phyloP scores from a whole-genome alignment of 768 basidiomycete genomes.

The Podaxis pistillaris region DNA sequence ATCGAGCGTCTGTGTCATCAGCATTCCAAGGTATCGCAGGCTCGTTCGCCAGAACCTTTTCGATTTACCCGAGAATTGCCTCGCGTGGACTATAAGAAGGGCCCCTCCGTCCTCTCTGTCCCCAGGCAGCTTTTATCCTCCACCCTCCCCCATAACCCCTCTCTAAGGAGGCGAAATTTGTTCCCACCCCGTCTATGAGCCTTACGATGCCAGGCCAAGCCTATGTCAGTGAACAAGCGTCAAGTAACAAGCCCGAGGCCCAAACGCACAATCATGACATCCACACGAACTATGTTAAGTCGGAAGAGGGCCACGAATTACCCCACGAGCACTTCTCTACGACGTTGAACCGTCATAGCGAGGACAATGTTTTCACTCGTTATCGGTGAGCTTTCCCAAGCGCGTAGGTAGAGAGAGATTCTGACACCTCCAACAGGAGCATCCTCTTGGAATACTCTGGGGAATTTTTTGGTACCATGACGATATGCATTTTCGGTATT shows the following conservation, averaged over 20 bases:
- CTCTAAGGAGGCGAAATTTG: background rate
- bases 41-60: background rate
- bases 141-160: background rate
- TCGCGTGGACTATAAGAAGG: background rate
- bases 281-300: background rate
- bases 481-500: constrained; percentile 52
- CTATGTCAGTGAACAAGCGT: background rate
- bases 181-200: background rate
- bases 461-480: constrained; percentile 54
- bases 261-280: background rate
- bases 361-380: background rate
- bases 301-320: background rate
- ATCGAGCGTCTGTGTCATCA: background rate
- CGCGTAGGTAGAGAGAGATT: background rate
- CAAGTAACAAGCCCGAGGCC: background rate
- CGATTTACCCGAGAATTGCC: background rate
- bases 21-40: background rate
- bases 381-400: background rate
- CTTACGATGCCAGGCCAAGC: constrained; percentile 1
- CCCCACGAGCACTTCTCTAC: background rate
- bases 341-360: background rate
- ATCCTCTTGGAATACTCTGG: constrained; percentile 28
- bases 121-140: background rate
- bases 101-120: background rate
- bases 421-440: constrained; percentile 1